Evolutionary conservation across 78 protist species (phyloP), one percentile per base, ranked within the genome.

Genomic region (Planoprotostelium fungivorum): DNA sequence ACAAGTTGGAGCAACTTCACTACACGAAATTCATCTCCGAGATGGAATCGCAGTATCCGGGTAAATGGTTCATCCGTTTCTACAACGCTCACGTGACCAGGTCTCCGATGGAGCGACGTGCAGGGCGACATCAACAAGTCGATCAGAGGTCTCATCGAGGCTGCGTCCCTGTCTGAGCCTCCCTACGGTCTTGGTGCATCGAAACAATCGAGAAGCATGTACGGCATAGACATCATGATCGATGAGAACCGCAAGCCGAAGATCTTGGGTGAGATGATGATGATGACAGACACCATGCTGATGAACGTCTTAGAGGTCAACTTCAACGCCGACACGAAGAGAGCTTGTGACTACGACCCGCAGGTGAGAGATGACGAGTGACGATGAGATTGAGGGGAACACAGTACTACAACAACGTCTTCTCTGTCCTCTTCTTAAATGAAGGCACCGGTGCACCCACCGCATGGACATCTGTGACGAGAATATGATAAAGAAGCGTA

Each of bases 381-480:
- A 25, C 16, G 73, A 16, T 51, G 16, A 25, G 5, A 16, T 51
- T 25, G 31, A 25, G 73, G 16, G 73, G 16, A 16, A 51, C 16
- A 9, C n/a, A 88, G 85, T 88, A 35, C 37, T 39, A 36, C 85
- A 88, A 88, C 84, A 28, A 88, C 85, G 51, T 88, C 90, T 88
- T 88, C 86, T 28, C 51, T 1, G 29, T n/a, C 35, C 37, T 88
- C n/a, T 88, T 88, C 73, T 51, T 51, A 51, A 51, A 51, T 16
- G 73, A 51, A 16, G 16, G 16, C 16, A 16, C 5, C 16, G 73
- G 73, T 25, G 73, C 73, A 51, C 73, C 73, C 73, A 51, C 73
- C 5, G 73, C 73, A 51, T 51, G 73, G 73, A 25, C 73, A 5
- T 51, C 73, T 51, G 73, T 51, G 31, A 51, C 73, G 31, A 51